phyloP scores from a whole-genome alignment of 2,329 filamentous ascomycete species.

The Claviceps quebecensis region DNA sequence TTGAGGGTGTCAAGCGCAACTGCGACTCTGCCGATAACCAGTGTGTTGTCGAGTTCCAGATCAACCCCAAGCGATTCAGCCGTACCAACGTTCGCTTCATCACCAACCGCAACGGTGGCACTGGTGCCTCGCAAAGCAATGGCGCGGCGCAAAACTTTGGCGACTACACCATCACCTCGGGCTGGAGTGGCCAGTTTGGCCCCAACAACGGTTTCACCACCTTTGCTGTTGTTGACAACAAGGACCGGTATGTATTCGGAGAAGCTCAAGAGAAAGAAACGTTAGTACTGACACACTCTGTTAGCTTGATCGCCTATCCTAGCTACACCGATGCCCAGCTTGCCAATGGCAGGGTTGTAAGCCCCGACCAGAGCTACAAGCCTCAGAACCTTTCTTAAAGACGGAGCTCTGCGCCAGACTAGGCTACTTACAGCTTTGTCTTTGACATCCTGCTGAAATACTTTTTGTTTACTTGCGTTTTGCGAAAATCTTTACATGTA shows the following conservation, averaged over 20 bases:
- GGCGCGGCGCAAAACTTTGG: slow-evolving; percentile 31
- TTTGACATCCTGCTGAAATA: too few relatives aligned
- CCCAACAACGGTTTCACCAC: slow-evolving; percentile 33
- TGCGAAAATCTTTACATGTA: too few relatives aligned
- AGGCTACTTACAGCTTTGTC: too few relatives aligned
- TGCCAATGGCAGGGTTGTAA: slow-evolving; percentile 13
- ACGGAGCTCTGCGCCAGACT: background rate
- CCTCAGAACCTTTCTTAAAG: slow-evolving; percentile 18
- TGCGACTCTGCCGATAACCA: slow-evolving; percentile 24
- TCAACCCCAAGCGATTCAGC: slow-evolving; percentile 17
- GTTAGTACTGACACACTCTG: background rate
- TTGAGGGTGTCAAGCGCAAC: slow-evolving; percentile 24
- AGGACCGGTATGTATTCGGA: slow-evolving; percentile 10
- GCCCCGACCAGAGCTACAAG: slow-evolving; percentile 25
- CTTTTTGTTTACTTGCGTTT: too few relatives aligned
- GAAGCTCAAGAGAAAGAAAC: background rate
- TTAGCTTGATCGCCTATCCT: slow-evolving; percentile 33
- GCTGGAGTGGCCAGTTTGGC: slow-evolving; percentile 44
- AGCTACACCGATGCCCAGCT: slow-evolving; percentile 33
- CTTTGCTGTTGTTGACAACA: slow-evolving; percentile 32
- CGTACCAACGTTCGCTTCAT: slow-evolving; percentile 24
- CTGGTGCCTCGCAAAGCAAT: slow-evolving; percentile 20
- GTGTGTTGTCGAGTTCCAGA: slow-evolving; percentile 30
- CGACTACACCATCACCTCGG: slow-evolving; percentile 34
- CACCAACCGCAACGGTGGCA: slow-evolving; percentile 15